Conservation (phyloP, 495 filamentous ascomycete genomes). For the Lasiosphaeris hirsuta region DNA sequence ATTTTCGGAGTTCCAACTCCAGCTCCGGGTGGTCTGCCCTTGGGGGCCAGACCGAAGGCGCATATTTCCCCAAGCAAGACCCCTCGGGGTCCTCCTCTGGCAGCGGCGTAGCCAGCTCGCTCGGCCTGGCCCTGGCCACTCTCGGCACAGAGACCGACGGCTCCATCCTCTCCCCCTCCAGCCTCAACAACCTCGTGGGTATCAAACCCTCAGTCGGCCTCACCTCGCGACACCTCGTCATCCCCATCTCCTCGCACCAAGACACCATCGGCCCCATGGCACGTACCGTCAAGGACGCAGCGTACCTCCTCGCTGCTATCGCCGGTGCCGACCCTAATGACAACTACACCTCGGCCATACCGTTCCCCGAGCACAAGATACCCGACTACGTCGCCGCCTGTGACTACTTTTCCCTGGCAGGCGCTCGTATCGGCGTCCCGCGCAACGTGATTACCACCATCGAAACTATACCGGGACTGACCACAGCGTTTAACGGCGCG, state of each 20-base stretch:
- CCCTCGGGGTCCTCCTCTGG: constrained; percentile 33
- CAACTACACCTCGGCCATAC: constrained; percentile 45
- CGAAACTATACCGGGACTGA: neutral
- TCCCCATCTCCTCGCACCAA: constrained; percentile 60
- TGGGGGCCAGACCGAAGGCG: constrained; percentile 42
- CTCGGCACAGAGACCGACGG: constrained; percentile 39
- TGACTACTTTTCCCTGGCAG: constrained; percentile 56
- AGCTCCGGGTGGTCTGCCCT: constrained; percentile 45
- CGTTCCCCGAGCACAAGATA: constrained; percentile 23
- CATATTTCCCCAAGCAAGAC: constrained; percentile 40
- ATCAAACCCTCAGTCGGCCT: constrained; percentile 69
- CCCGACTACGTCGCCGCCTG: constrained; percentile 46
- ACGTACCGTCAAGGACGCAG: constrained; percentile 51
- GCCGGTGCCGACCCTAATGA: constrained; percentile 51
- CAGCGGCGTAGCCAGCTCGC: constrained; percentile 24
- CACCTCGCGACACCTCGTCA: constrained; percentile 57
- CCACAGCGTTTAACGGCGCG: constrained; percentile 23
- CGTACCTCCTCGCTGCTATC: constrained; percentile 61
- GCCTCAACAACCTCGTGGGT: constrained; percentile 46
- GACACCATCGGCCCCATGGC: constrained; percentile 67
- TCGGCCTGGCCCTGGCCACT: constrained; percentile 34
- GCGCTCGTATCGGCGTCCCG: constrained; percentile 61
- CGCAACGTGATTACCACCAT: constrained; percentile 33
- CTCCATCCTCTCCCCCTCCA: constrained; percentile 38
- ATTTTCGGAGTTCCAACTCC: constrained; percentile 32